Conservation (phyloP, 345 rosid genomes). For the Euphorbia pulcherrima region DNA sequence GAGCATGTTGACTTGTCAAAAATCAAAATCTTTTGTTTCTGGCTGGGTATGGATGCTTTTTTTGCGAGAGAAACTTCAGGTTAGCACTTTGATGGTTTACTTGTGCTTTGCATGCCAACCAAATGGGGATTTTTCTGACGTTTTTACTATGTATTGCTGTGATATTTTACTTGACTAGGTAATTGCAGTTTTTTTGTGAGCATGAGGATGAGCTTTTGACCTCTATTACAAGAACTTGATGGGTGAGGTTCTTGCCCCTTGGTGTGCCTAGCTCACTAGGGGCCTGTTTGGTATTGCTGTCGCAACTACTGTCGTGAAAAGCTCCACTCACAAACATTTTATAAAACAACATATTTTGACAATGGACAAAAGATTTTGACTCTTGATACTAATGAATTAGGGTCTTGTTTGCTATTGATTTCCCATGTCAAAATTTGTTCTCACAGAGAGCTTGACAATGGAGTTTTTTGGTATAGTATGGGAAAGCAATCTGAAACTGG, state of each 20-base stretch:
- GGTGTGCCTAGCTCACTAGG: no score
- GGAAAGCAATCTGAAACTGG: no score
- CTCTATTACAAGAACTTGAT: not conserved
- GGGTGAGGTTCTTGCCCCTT: constrained; percentile 8
- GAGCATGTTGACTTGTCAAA: constrained; percentile 5
- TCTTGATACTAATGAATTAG: no score
- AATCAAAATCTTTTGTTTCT: constrained; percentile 5
- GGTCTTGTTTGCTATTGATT: no score
- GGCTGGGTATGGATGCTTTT: constrained; percentile 13
- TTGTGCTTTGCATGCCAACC: not conserved
- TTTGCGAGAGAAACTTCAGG: constrained; percentile 7
- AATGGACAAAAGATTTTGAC: no score
- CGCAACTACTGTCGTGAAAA: no score
- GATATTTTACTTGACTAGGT: constrained; percentile 12
- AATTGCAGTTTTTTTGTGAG: constrained; percentile 8
- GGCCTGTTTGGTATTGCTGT: no score
- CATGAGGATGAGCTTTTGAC: constrained; percentile 12
- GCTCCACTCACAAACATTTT: no score
- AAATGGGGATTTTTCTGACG: constrained; percentile 8
- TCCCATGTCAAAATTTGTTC: no score
- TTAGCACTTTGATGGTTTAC: constrained; percentile 11
- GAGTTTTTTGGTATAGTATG: no score
- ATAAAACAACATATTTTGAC: no score
- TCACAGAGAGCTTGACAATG: no score
- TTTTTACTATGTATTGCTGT: constrained; percentile 1